Evolutionary conservation across 1,284 basidiomycete species (phyloP).

Genomic region (Agaricales sp.): DNA sequence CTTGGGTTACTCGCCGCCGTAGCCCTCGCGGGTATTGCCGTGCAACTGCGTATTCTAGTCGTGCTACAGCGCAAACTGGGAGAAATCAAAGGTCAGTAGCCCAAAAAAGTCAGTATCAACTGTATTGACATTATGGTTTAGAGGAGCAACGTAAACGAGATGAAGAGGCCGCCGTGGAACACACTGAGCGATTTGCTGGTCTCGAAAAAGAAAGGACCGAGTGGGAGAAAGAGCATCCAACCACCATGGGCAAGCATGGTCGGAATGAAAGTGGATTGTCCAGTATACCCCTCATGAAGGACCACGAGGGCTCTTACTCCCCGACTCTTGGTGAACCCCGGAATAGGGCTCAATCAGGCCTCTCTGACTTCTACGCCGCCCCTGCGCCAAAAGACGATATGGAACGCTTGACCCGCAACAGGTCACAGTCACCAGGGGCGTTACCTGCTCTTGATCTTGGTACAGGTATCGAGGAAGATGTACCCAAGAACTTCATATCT

Average conservation of each 20-base stretch:
- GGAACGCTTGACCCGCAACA: constrained; percentile 34
- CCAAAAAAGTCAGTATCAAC: not conserved
- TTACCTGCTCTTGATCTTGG: constrained; percentile 69
- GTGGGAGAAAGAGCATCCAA: constrained; percentile 80
- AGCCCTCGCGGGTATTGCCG: constrained; percentile 78
- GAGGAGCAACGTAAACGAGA: constrained; percentile 50
- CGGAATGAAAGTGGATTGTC: constrained; percentile 52
- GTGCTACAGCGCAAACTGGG: constrained; percentile 70
- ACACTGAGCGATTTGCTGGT: constrained; percentile 61
- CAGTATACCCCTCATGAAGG: constrained; percentile 47
- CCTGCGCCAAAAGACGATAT: constrained; percentile 48
- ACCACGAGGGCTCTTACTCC: constrained; percentile 40
- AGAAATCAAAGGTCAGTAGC: constrained; percentile 62
- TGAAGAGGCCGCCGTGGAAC: constrained; percentile 65
- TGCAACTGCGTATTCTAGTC: constrained; percentile 81
- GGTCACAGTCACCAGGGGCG: constrained; percentile 44
- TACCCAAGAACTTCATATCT: constrained; percentile 57
- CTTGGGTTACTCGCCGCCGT: constrained; percentile 79
- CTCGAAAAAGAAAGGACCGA: constrained; percentile 65
- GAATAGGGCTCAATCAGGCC: constrained; percentile 47
- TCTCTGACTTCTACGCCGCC: constrained; percentile 64
- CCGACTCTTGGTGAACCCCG: constrained; percentile 43
- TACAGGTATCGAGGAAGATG: constrained; percentile 56
- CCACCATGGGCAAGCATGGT: constrained; percentile 45
- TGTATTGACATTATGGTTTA: not conserved